These are phyloP conservation scores for Globisporangium emineosum DNA, from an alignment of 352 stramenopile species.

Conservation along the genomic window DNA sequence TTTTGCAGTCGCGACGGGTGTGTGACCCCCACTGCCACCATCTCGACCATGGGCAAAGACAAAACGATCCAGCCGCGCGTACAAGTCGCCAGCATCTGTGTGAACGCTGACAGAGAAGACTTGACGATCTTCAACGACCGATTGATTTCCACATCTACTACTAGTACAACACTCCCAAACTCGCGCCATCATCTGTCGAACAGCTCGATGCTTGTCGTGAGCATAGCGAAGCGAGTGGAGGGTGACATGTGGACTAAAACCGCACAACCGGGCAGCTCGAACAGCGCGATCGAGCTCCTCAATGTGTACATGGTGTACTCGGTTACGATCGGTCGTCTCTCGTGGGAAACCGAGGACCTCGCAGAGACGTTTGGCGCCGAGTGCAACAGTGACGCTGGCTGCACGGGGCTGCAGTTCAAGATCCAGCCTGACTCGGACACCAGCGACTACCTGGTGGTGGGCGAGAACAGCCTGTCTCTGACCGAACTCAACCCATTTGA, in stretches of 20 bases:
- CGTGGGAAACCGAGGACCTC: constrained; percentile 9
- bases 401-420: neutral
- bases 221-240: constrained; percentile 4
- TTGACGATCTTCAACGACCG: constrained; percentile 6
- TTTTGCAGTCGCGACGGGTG: constrained; percentile 14
- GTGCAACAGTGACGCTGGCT: neutral
- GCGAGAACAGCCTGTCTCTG: neutral
- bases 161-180: neutral
- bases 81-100: constrained; percentile 15
- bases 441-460: neutral
- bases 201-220: constrained; percentile 15
- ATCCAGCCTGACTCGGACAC: neutral
- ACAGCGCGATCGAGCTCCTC: too few species aligned
- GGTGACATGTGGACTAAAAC: constrained; percentile 1
- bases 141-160: too few species aligned
- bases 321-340: constrained; percentile 9
- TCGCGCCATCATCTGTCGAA: constrained; percentile 12
- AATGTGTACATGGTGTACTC: constrained; percentile 7
- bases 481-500: neutral
- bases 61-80: constrained; percentile 4
- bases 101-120: constrained; percentile 13
- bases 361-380: neutral
- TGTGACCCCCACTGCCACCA: neutral
- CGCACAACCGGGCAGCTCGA: neutral
- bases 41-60: neutral